Base-by-base conservation (phyloP, 2,329 filamentous ascomycete species). In the Colletotrichum brevisporum region DNA sequence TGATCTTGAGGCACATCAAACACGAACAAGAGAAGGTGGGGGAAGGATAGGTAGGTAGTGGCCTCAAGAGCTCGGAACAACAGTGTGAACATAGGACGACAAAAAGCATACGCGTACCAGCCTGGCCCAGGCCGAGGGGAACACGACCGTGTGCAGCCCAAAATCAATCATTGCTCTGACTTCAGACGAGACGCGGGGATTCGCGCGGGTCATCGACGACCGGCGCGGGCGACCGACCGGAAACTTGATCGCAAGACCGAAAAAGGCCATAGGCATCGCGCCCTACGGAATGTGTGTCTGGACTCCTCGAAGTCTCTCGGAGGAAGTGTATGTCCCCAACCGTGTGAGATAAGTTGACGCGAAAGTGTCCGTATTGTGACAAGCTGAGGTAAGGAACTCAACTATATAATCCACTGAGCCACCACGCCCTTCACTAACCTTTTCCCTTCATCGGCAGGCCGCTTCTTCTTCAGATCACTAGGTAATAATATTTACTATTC, bases 121-220 rank as follows among this genome's bases (percentile, higher is more conserved):
- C 31, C 31, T 36, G 31, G 31, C 31, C 31, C 31, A 36, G 10
- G 31, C 31, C 31, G 31, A 36, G 31, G 31, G 31, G 31, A 36
- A 36, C 31, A 9, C 31, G 31, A 36, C 31, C 31, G 31, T 36
- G 31, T 2, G 31, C 26, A 48, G 27, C 47, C 45, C 48, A 65
- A 68, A 65, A 68, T 59, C 31, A 45, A 59, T 27, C 21, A 31
- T n/a, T 36, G 8, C 5, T 4, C 8, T 2, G 31, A 55, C 54
- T 65, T 65, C 54, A 31, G 61, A 68, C 39, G 31, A 18, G 27
- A 48, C 53, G 41, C 31, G 48, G 27, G 21, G 36, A 53, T 53
- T 39, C 6, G 43, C 43, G 41, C n/a, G 41, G n/a, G 13, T 31
- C 24, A 21, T 53, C 10, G 31, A 36, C 31, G 10, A 16, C 21